Conservation (phyloP, 2,329 filamentous ascomycete genomes). For the Didymella pomorum region DNA sequence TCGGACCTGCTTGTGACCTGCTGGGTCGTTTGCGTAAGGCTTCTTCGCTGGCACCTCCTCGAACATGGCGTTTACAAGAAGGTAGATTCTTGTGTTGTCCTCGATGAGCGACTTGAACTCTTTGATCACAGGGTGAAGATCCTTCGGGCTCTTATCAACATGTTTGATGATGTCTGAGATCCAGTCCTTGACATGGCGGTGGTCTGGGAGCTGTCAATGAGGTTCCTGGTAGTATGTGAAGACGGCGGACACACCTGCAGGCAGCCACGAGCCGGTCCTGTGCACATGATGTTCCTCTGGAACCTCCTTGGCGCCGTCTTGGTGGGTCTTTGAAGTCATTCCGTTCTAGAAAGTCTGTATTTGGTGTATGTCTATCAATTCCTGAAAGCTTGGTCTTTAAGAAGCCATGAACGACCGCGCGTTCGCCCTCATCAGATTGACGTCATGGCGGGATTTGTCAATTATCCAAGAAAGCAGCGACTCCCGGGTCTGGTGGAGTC, state of each 20-base stretch:
- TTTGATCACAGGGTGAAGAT: slow-evolving; percentile 66
- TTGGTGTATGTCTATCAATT: not conserved
- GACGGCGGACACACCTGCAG: not conserved
- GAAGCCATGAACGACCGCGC: not conserved
- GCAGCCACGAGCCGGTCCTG: slow-evolving; percentile 22
- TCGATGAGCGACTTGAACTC: slow-evolving; percentile 75
- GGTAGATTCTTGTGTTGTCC: slow-evolving; percentile 67
- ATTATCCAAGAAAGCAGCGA: slow-evolving; percentile 1
- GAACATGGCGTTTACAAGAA: slow-evolving; percentile 74
- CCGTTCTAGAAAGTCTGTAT: not conserved
- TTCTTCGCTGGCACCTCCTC: slow-evolving; percentile 68
- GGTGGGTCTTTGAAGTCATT: slow-evolving; percentile 18
- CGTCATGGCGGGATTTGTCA: slow-evolving; percentile 7
- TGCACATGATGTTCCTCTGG: slow-evolving; percentile 32
- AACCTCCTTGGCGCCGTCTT: slow-evolving; percentile 25
- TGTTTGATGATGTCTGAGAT: slow-evolving; percentile 65
- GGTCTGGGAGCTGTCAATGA: slow-evolving; percentile 60
- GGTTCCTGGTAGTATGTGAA: not conserved
- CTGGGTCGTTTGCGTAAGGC: slow-evolving; percentile 68
- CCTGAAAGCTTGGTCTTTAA: slow-evolving; percentile 2
- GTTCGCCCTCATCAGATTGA: slow-evolving; percentile 11
- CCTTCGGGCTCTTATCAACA: slow-evolving; percentile 60
- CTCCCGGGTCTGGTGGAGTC: not conserved
- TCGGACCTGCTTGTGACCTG: slow-evolving; percentile 68
- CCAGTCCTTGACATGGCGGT: slow-evolving; percentile 69